Evolutionary conservation across 352 stramenopile species (phyloP).

Genomic region (Phytophthora quininea): DNA sequence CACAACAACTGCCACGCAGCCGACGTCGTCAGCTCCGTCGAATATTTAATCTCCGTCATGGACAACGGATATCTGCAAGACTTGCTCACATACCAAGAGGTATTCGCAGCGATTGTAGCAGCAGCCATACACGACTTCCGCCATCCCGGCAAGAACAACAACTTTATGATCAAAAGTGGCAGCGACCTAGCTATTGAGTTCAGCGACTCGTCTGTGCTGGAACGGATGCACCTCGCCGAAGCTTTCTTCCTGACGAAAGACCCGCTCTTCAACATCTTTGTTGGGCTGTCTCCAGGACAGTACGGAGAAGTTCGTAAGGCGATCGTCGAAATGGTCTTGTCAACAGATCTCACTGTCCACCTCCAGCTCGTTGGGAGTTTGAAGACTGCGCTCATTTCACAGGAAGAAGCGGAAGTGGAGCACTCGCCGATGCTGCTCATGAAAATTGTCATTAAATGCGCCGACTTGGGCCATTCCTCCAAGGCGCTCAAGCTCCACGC

Average conservation of each 20-base stretch:
- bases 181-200: conserved; percentile 83
- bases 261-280: conserved; percentile 79
- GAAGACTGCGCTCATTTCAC: conserved; percentile 82
- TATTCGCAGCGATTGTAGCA: conserved; percentile 80
- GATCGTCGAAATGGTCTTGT: conserved; percentile 88
- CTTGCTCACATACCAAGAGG: conserved; percentile 79
- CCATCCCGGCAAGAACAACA: conserved; percentile 87
- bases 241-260: conserved; percentile 79
- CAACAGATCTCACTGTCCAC: conserved; percentile 84
- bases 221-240: conserved; percentile 87
- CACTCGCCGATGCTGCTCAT: conserved; percentile 86
- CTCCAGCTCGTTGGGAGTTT: conserved; percentile 79
- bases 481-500: conserved; percentile 84
- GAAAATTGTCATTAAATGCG: conserved; percentile 90
- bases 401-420: conserved; percentile 72
- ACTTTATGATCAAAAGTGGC: conserved; percentile 82
- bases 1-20: conserved; percentile 84
- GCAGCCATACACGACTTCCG: conserved; percentile 87
- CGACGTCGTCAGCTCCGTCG: conserved; percentile 81
- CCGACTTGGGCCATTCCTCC: conserved; percentile 93
- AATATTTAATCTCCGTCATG: conserved; percentile 83
- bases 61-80: conserved; percentile 85
- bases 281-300: conserved; percentile 54
- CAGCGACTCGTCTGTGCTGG: conserved; percentile 82
- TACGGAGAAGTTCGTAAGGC: conserved; percentile 78